A percentile compares a stretch with the other conserved stretches of the same genome.
Conservation (phyloP, 2,329 filamentous ascomycete species). For the Polychaeton citri region DNA sequence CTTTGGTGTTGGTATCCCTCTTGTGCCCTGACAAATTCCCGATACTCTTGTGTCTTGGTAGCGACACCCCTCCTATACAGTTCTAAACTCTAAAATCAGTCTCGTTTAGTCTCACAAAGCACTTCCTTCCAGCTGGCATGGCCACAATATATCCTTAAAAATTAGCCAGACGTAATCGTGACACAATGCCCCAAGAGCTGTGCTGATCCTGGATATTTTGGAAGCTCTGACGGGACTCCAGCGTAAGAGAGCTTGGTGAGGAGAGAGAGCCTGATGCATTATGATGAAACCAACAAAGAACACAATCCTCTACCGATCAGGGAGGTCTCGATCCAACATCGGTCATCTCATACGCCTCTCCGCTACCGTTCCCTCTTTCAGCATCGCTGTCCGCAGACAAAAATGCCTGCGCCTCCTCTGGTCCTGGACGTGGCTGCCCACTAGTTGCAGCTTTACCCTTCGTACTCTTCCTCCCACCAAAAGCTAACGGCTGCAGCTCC, state of each 20-base stretch:
- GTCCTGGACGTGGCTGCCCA: conserved; percentile 7
- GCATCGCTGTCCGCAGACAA: conserved; percentile 11
- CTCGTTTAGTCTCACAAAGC: too few species aligned
- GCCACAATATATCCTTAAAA: too few species aligned
- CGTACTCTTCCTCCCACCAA: conserved; percentile 46
- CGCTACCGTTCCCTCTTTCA: conserved; percentile 26
- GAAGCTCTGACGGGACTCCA: not conserved
- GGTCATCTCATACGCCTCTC: conserved; percentile 36
- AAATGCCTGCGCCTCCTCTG: conserved; percentile 16
- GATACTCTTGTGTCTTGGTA: too few species aligned
- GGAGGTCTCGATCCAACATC: conserved; percentile 23
- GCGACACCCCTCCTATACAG: too few species aligned
- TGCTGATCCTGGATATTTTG: too few species aligned
- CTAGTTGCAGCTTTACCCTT: conserved; percentile 7
- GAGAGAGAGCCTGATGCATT: not conserved
- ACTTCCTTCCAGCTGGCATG: too few species aligned
- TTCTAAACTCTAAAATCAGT: too few species aligned
- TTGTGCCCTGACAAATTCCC: too few species aligned
- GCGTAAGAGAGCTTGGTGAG: not conserved
- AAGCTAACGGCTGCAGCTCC: conserved; percentile 77
- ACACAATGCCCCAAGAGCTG: too few species aligned
- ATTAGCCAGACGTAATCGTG: too few species aligned
- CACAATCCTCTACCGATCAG: conserved; percentile 21
- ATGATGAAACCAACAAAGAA: too few species aligned
- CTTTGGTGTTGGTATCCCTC: too few species aligned